Evolutionary conservation across 148 eudicot genomes (phyloP), one percentile per base, ranked within the genome.

Genomic region (Agrostemma githago): DNA sequence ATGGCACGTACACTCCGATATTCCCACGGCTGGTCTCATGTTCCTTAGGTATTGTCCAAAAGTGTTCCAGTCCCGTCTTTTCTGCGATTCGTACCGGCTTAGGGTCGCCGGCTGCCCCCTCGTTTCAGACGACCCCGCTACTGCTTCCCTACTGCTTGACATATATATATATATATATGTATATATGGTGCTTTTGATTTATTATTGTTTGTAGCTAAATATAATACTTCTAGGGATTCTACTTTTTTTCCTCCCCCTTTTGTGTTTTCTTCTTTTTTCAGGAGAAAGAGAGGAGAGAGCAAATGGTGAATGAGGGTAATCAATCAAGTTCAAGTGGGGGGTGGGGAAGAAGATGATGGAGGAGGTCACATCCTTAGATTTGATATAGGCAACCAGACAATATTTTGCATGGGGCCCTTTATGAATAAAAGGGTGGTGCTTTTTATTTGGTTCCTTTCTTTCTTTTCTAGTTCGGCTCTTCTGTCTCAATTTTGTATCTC

Each of bases 1-100:
- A 82, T 84, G 85, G 73, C 82, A 84, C 64, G 89, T 84, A 80
- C 85, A 91, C 78, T 87, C 85, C 4, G 93, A 70, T 6, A 91
- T 63, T 0, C 83, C 57, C 53, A 91, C 86, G 15, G 89, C 87
- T 0, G 96, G 93, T 72, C 91, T 81, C 65, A 87, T 88, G 78
- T 88, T 91, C 77, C 84, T 86, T n/a, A 91, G 74, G 82, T 87
- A 91, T 72, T 91, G 96, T 15, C 92, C 91, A 72, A 91, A 91
- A 10, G 96, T 91, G 85, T 91, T 91, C 96, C 96, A 91, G 56
- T 91, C 96, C 3, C 96, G 19, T 1, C 96, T 74, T 72, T 91
- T 91, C 19, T 91, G 96, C 0, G 96, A 87, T 80, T 91, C 96
- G 66, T 91, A 91, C 2, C 96, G 85, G 78, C 96, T 91, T 4